Evolutionary conservation across 805 yeast genomes (phyloP).

Genomic region (Monosporozyma servazzii): DNA sequence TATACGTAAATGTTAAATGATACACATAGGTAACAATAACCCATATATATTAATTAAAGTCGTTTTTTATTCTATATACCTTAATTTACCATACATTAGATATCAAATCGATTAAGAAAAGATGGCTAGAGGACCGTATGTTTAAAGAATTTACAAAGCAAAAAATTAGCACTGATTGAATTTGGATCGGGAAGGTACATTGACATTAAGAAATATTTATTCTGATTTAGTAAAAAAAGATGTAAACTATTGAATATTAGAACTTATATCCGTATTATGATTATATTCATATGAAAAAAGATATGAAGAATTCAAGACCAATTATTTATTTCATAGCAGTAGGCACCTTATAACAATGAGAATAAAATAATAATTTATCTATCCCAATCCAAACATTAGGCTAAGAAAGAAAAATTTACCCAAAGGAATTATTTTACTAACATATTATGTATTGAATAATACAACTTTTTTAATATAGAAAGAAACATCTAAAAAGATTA

Average conservation of each 20-base stretch:
- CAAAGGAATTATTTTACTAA: neutral
- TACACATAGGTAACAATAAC: neutral
- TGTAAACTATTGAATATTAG: no score
- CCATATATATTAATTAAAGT: neutral
- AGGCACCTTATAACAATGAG: no score
- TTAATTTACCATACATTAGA: constrained; percentile 1
- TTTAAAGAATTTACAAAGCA: constrained; percentile 13
- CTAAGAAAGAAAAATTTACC: no score
- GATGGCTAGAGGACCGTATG: constrained; percentile 76
- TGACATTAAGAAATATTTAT: neutral
- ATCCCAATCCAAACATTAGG: neutral
- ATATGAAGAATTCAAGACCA: no score
- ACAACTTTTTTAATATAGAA: constrained; percentile 18
- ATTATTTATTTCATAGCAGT: no score
- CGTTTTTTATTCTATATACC: neutral
- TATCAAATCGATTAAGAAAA: constrained; percentile 24
- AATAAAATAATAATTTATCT: no score
- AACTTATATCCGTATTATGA: no score
- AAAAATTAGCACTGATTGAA: neutral
- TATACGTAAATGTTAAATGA: neutral
- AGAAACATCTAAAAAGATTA: constrained; percentile 98
- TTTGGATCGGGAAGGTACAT: neutral
- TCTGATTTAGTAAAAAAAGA: no score
- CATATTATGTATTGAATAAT: neutral
- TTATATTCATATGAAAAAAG: no score